phyloP scores from a whole-genome alignment of 805 yeast genomes.

The Saturnispora saitoi region DNA sequence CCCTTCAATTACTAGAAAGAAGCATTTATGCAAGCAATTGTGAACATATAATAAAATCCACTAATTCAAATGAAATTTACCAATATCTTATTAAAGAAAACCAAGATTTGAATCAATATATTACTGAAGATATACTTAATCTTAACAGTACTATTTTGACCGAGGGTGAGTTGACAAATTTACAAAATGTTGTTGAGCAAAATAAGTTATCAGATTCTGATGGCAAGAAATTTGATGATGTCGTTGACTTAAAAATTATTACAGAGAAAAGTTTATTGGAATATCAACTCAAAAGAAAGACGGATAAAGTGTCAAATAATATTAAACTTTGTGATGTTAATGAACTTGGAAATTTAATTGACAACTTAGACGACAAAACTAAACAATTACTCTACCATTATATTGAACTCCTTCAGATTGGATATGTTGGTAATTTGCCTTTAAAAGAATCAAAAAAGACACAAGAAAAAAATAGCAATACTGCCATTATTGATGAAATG shows the following conservation, averaged over 20 bases:
- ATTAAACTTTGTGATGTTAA: neutral
- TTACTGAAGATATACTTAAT: too few relatives aligned
- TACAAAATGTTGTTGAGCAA: neutral
- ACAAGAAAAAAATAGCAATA: neutral
- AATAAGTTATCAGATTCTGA: neutral
- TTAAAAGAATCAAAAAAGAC: neutral
- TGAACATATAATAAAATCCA: neutral
- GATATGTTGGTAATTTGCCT: constrained; percentile 12
- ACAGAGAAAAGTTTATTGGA: constrained; percentile 15
- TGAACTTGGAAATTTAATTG: neutral
- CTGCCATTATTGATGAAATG: constrained; percentile 33
- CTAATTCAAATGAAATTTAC: constrained; percentile 1
- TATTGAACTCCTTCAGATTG: constrained; percentile 11
- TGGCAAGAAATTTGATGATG: neutral
- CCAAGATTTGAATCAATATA: neutral
- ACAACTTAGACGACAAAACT: neutral
- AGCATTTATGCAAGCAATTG: neutral
- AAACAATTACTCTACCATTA: constrained; percentile 2
- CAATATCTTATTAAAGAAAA: constrained; percentile 1
- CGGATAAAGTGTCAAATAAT: neutral
- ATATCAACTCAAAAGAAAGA: constrained; percentile 1
- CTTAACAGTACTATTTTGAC: neutral
- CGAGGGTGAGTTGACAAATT: neutral
- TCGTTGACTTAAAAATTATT: constrained; percentile 11
- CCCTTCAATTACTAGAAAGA: constrained; percentile 7